Evolutionary conservation across 2,329 filamentous ascomycete species (phyloP).

Genomic region (Colletotrichum endophyticum): DNA sequence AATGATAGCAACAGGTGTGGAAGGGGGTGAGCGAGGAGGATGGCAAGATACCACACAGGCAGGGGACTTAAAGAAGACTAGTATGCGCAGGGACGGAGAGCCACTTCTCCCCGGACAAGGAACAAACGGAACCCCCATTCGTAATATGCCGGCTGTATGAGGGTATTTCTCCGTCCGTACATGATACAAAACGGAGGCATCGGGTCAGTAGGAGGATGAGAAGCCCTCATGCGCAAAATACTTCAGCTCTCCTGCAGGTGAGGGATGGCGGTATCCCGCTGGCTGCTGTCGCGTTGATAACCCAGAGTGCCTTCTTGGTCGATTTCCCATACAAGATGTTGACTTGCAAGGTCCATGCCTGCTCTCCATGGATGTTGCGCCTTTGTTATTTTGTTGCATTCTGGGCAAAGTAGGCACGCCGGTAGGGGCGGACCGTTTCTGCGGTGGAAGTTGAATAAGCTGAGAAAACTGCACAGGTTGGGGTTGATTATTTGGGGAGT

Average conservation of each 20-base stretch:
- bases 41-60: neutral
- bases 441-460: conserved; percentile 30
- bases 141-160: neutral
- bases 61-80: neutral
- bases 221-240: neutral
- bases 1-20: neutral
- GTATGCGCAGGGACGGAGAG: neutral
- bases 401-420: conserved; percentile 39
- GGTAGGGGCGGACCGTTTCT: conserved; percentile 46
- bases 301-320: conserved; percentile 25
- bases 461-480: conserved; percentile 4
- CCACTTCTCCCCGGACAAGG: neutral
- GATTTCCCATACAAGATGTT: conserved; percentile 22
- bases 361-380: conserved; percentile 18
- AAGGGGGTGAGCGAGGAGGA: neutral
- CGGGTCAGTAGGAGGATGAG: conserved; percentile 3
- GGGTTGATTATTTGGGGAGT: conserved; percentile 15
- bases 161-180: neutral
- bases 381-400: conserved; percentile 29
- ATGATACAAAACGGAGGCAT: conserved; percentile 21
- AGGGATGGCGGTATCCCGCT: conserved; percentile 28
- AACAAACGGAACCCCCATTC: conserved; percentile 18
- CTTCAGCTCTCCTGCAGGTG: conserved; percentile 16
- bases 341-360: neutral
- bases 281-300: conserved; percentile 27